Base-by-base conservation (phyloP, 2,329 filamentous ascomycete species). In the Talaromyces sp. region DNA sequence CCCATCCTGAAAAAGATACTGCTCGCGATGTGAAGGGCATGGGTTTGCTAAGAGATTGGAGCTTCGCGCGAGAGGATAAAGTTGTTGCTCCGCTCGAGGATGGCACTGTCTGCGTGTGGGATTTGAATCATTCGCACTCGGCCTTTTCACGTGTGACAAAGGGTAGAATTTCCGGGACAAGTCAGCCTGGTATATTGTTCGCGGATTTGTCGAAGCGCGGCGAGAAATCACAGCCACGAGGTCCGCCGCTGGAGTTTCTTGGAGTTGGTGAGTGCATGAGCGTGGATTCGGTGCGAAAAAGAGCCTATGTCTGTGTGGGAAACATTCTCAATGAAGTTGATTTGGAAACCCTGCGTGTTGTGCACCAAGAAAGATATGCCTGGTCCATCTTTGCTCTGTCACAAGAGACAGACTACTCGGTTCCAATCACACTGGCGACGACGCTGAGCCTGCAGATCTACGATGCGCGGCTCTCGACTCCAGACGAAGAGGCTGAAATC, bases 101-200 rank as follows among this genome's bases (percentile, higher is more conserved):
- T 71, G 92, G 92, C 0, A 92, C 90, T 57, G 83, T 97, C n/a
- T 91, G 89, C 67, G 76, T 96, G 6, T 97, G 92, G 92, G 90
- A 96, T 70, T 79, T 91, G 57, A 86, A 83, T 60, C 69, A 72
- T 61, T 73, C 73, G 3, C 72, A 75, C 61, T 66, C 65, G 1
- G 65, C 66, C 23, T 66, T 66, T 5, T 70, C 72, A 2, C 68
- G 66, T 10, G 64, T 67, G 23, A 84, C 83, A 1, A 83, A 81
- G 33, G 77, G 78, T 55, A 83, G 81, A 2, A 84, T 95, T 34
- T 66, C 90, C 10, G 86, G 84, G 0, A 83, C 83, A 64, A 95
- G 89, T 73, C 78, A 78, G 23, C 80, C 87, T 0, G 89, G 88
- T 0, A 80, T 94, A 8, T 80, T 96, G 16, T 87, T 88, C 60